These are phyloP conservation scores for Ophiognomonia clavigignenti-juglandacearum DNA, from an alignment of 2,329 filamentous ascomycete species.

Conservation along the genomic window DNA sequence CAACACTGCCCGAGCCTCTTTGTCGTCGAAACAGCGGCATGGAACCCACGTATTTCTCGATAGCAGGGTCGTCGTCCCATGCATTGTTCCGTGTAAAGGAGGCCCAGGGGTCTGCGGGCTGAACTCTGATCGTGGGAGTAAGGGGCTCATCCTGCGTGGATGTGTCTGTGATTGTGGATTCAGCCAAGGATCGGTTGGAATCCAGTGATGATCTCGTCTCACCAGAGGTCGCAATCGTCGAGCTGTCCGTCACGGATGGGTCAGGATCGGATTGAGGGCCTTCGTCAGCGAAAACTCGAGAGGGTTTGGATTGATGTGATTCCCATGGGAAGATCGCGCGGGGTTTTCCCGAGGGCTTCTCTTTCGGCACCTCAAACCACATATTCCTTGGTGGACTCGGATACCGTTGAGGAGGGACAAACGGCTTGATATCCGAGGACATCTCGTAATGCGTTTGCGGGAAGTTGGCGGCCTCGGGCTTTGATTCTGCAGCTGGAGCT, in stretches of 20 bases:
- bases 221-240: conserved; percentile 21
- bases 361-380: conserved; percentile 78
- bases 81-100: conserved; percentile 75
- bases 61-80: conserved; percentile 89
- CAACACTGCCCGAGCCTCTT: conserved; percentile 27
- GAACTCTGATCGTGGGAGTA: conserved; percentile 42
- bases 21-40: conserved; percentile 57
- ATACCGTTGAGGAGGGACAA: conserved; percentile 71
- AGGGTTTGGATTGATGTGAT: conserved; percentile 53
- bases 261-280: conserved; percentile 21
- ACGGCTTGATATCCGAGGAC: conserved; percentile 70
- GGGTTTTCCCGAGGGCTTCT: conserved; percentile 52
- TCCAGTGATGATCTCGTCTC: conserved; percentile 19
- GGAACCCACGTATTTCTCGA: conserved; percentile 78
- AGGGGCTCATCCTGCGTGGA: conserved; percentile 42
- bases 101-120: conserved; percentile 61
- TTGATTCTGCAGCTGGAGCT: conserved; percentile 60
- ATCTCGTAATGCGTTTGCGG: conserved; percentile 76
- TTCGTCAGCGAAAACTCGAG: conserved; percentile 63
- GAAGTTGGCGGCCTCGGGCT: conserved; percentile 81
- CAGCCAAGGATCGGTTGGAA: conserved; percentile 20
- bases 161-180: conserved; percentile 31
- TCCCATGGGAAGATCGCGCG: conserved; percentile 92
- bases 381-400: conserved; percentile 81
- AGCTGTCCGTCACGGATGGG: conserved; percentile 24